These are phyloP conservation scores for Colletotrichum sp. DNA, from an alignment of 2,329 filamentous ascomycete species.

Conservation along the genomic window DNA sequence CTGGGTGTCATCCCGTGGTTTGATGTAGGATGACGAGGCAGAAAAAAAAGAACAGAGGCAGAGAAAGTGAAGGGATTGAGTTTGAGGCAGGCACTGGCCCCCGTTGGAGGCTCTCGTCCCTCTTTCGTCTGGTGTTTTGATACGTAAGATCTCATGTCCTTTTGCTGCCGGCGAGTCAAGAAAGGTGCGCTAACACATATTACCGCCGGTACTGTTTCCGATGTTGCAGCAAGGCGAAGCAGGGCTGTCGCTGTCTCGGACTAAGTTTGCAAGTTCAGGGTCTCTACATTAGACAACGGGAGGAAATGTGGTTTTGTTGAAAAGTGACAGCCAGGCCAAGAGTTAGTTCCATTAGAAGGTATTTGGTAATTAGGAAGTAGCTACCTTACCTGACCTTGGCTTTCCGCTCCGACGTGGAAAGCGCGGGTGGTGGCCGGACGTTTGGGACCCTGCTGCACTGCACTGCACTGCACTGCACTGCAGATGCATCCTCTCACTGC, in stretches of 20 bases:
- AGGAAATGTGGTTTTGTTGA: neutral
- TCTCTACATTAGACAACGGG: neutral
- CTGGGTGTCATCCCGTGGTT: neutral
- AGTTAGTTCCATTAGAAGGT: neutral
- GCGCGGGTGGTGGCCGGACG: neutral
- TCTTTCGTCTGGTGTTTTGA: conserved; percentile 18
- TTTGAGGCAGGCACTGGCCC: neutral
- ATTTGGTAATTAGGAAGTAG: neutral
- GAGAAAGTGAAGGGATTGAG: conserved; percentile 1
- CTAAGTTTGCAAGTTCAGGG: neutral
- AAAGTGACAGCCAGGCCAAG: neutral
- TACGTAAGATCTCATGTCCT: conserved; percentile 1
- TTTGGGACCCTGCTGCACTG: neutral
- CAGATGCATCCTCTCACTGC: neutral
- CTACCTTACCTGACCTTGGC: neutral
- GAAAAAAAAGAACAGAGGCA: neutral
- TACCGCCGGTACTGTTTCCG: conserved; percentile 7
- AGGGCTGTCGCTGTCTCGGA: neutral
- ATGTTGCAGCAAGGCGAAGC: neutral
- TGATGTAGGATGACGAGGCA: neutral
- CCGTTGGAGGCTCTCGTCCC: neutral
- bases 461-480: neutral
- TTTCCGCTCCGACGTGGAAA: neutral
- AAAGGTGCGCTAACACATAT: neutral
- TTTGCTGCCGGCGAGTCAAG: conserved; percentile 9